Evolutionary conservation across 2,329 filamentous ascomycete species (phyloP).

Genomic region (Nigrospora osmanthi): DNA sequence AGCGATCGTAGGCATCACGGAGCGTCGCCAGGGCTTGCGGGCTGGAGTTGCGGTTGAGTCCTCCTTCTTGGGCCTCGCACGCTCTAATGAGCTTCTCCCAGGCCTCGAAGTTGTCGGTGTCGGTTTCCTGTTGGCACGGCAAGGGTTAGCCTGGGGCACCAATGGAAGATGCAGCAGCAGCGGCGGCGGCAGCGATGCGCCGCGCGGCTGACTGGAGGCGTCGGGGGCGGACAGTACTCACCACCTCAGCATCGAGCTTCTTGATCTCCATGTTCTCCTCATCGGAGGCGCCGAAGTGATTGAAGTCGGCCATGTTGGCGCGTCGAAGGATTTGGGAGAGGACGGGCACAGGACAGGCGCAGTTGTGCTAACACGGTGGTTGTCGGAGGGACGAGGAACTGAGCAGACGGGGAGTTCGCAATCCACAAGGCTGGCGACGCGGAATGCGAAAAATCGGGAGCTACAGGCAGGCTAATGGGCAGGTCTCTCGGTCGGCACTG

Average conservation of each 20-base stretch:
- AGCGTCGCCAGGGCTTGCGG: slow-evolving; percentile 85
- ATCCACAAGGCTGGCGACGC: too few species aligned
- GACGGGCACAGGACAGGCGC: too few species aligned
- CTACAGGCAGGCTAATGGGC: too few species aligned
- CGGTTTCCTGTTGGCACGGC: slow-evolving; percentile 39
- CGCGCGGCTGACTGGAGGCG: slow-evolving; percentile 10
- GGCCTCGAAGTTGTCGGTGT: slow-evolving; percentile 84
- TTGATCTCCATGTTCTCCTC: slow-evolving; percentile 43
- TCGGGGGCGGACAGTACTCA: slow-evolving; percentile 36
- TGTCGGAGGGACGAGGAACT: too few species aligned
- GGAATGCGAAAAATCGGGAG: too few species aligned
- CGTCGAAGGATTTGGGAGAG: neutral
- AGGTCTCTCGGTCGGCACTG: too few species aligned
- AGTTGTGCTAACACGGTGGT: too few species aligned
- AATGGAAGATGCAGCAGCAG: slow-evolving; percentile 2
- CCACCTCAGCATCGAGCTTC: slow-evolving; percentile 50
- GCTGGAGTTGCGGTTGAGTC: slow-evolving; percentile 92
- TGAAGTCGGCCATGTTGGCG: slow-evolving; percentile 5
- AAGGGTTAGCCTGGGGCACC: slow-evolving; percentile 4
- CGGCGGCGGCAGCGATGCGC: neutral
- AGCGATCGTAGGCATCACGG: slow-evolving; percentile 82
- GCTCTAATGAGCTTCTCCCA: slow-evolving; percentile 90
- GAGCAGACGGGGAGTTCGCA: too few species aligned
- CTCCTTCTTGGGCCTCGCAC: slow-evolving; percentile 80
- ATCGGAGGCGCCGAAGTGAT: slow-evolving; percentile 11